Percentiles rank a stretch among this genome's conserved stretches.
Conservation (phyloP, 2,329 filamentous ascomycete genomes). For the Pseudonectria buxi region DNA sequence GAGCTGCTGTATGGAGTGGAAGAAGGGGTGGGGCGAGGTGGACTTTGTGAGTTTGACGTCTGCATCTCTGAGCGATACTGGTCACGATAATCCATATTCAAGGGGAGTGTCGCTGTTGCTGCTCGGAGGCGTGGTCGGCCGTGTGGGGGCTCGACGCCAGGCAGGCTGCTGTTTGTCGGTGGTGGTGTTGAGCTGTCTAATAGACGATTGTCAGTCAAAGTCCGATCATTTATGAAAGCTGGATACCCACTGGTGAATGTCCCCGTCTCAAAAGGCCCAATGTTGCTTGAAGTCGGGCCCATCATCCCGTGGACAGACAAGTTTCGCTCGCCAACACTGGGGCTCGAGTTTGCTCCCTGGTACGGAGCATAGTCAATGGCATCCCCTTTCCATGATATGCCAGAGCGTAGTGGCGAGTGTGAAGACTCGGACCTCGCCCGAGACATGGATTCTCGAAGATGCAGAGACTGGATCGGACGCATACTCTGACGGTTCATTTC, state of each 20-base stretch:
- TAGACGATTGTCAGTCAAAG: conserved; percentile 11
- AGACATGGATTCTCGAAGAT: conserved; percentile 50
- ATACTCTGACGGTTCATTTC: conserved; percentile 40
- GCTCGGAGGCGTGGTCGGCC: conserved; percentile 42
- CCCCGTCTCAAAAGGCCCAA: conserved; percentile 44
- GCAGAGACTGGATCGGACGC: conserved; percentile 50
- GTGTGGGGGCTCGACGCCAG: conserved; percentile 35
- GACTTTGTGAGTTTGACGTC: conserved; percentile 6
- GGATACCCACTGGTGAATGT: conserved; percentile 44
- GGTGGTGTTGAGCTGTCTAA: conserved; percentile 43
- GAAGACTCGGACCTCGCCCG: conserved; percentile 51
- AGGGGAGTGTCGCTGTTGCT: conserved; percentile 40
- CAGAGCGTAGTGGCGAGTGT: conserved; percentile 52
- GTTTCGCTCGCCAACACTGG: conserved; percentile 40
- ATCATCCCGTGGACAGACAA: conserved; percentile 38
- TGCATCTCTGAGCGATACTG: conserved; percentile 33
- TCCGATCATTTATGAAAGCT: neutral
- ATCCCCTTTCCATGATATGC: conserved; percentile 58
- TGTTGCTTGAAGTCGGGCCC: conserved; percentile 33
- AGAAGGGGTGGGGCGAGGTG: conserved; percentile 22
- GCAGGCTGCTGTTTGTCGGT: conserved; percentile 44
- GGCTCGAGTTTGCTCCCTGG: conserved; percentile 38
- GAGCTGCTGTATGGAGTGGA: conserved; percentile 35
- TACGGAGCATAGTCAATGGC: conserved; percentile 52
- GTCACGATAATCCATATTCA: conserved; percentile 38